Evolutionary conservation across 2,329 filamentous ascomycete species (phyloP), one percentile per base, ranked within the genome.

Genomic region (Tolypocladium guangdongense): DNA sequence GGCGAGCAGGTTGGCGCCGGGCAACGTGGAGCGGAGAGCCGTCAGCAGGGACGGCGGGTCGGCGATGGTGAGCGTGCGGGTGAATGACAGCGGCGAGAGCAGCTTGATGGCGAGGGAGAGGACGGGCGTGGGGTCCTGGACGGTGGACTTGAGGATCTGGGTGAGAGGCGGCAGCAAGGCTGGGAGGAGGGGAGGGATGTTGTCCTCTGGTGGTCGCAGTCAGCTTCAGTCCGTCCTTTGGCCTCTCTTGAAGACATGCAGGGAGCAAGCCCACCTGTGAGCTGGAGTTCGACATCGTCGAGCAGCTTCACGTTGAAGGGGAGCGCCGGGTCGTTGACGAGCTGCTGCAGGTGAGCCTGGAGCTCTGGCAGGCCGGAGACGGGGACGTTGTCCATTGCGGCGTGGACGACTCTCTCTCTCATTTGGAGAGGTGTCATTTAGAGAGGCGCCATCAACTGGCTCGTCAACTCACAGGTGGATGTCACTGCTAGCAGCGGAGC

Each of bases 221-320:
- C 33, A 53, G 52, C 16, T 7, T n/a, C 16, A 5, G 35, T 30
- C 14, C 22, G n/a, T 11, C 1, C 35, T 20, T 36, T 37, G 14
- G 20, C 22, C 16, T 8, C 5, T 7, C n/a, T 14, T 8, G 24
- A 7, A 49, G 30, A 18, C 7, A n/a, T 8, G 1, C 4, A 18
- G 16, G 37, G n/a, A 14, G 18, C 14, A 33, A 30, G 54, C 63
- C 30, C 62, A 77, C 79, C 76, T 43, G 72, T 82, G 18, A 84
- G 68, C 61, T 83, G 80, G 4, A 83, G 73, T 59, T 80, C 76
- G 46, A 84, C 75, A 60, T 81, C 68, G 60, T 84, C 81, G 55
- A 84, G 78, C 2, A 84, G 69, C 58, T 76, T 76, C 12, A 68
- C 66, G 55, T 77, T 66, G 37, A 80, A 67, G 0, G 69, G 63